Evolutionary conservation across 305 asterid species (phyloP).

Genomic region (Solanum hybrid): DNA sequence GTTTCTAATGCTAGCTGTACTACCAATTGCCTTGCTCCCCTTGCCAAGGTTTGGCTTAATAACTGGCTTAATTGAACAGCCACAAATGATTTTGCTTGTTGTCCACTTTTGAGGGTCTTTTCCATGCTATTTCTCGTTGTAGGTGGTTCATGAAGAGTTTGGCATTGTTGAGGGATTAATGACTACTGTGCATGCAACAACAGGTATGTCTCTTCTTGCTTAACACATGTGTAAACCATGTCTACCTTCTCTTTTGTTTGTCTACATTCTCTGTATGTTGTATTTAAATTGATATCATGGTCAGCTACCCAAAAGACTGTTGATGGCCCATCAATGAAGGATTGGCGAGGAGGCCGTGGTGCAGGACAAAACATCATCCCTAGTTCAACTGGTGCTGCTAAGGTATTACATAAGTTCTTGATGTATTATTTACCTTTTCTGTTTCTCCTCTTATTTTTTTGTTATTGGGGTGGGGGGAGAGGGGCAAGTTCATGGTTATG

Average conservation of each 20-base stretch:
- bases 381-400: constrained; percentile 99
- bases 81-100: background rate
- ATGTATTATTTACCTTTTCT: background rate
- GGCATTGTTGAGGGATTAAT: constrained; percentile 90
- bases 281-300: constrained; percentile 7
- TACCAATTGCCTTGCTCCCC: constrained; percentile 97
- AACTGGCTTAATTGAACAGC: background rate
- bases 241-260: background rate
- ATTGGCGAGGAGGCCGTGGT: constrained; percentile 99
- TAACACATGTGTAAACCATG: background rate
- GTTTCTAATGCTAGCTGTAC: constrained; percentile 99
- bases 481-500: background rate
- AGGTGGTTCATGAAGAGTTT: constrained; percentile 96
- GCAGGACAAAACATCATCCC: constrained; percentile 98
- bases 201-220: constrained; percentile 33
- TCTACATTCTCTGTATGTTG: background rate
- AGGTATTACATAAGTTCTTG: constrained; percentile 36
- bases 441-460: background rate
- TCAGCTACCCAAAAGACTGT: constrained; percentile 98
- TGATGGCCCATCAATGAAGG: constrained; percentile 99
- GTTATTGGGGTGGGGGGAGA: background rate
- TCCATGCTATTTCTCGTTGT: background rate
- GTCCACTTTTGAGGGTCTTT: background rate
- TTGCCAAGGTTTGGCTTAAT: constrained; percentile 67
- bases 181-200: constrained; percentile 98